Evolutionary conservation across 352 stramenopile genomes (phyloP).

Genomic region (Phytophthora hybrid): DNA sequence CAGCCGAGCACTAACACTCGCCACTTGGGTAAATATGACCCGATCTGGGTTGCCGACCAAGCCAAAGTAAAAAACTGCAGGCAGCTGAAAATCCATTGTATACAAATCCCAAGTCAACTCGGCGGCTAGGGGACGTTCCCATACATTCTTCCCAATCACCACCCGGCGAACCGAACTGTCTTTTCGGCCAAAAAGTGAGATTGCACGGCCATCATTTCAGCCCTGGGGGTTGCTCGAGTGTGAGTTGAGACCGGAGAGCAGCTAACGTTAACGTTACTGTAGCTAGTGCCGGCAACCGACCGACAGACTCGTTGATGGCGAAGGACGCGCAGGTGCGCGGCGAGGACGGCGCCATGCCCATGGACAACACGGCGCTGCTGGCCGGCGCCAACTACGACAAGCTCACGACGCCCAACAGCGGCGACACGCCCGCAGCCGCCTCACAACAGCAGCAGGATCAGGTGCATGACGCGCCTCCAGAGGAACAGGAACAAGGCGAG

Average conservation of each 20-base stretch:
- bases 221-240: conserved; percentile 17
- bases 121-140: too few relatives aligned
- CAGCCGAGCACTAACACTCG: neutral
- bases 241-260: neutral
- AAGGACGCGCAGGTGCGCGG: conserved; percentile 34
- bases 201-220: neutral
- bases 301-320: conserved; percentile 32
- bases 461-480: neutral
- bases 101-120: too few relatives aligned
- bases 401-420: conserved; percentile 58
- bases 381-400: conserved; percentile 62
- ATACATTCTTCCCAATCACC: too few relatives aligned
- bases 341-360: conserved; percentile 42
- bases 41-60: too few relatives aligned
- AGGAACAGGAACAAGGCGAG: conserved; percentile 39
- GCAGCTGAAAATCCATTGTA: too few relatives aligned
- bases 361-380: conserved; percentile 48
- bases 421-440: conserved; percentile 29
- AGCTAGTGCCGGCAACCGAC: too few relatives aligned
- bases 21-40: too few relatives aligned
- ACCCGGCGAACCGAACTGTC: neutral
- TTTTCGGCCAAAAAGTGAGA: conserved; percentile 6
- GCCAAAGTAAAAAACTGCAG: too few relatives aligned
- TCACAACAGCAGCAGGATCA: conserved; percentile 1
- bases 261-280: neutral